phyloP scores from a whole-genome alignment of 140 eudicot species.

The Oenanthe javanica region DNA sequence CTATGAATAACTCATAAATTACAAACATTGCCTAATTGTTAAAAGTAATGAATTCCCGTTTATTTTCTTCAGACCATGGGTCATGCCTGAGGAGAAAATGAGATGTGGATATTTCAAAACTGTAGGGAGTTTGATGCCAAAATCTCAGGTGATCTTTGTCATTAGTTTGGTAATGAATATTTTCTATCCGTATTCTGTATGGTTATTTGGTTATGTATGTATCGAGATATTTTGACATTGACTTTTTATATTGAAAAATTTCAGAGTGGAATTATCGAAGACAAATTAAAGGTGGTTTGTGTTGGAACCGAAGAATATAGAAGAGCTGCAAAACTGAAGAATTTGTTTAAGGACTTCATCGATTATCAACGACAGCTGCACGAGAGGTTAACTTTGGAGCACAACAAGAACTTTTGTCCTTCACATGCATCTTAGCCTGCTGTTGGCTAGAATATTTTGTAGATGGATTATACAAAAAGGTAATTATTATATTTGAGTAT shows the following conservation, averaged over 20 bases:
- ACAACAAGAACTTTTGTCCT: conserved; percentile 21
- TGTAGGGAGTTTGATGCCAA: conserved; percentile 33
- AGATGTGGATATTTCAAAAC: conserved; percentile 30
- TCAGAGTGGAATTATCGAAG: conserved; percentile 21
- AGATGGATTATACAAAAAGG: no score
- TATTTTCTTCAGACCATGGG: conserved; percentile 60
- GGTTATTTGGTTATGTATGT: background rate
- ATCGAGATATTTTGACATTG: conserved; percentile 16
- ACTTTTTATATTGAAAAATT: background rate
- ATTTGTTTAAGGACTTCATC: conserved; percentile 32
- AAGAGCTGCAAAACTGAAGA: conserved; percentile 43
- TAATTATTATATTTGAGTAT: no score
- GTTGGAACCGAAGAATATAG: conserved; percentile 51
- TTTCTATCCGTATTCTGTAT: background rate
- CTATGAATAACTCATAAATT: background rate
- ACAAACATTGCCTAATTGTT: background rate
- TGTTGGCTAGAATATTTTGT: background rate
- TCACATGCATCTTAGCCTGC: conserved; percentile 10
- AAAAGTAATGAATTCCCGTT: background rate
- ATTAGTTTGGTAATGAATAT: background rate
- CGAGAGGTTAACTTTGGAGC: conserved; percentile 41
- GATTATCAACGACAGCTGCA: conserved; percentile 37
- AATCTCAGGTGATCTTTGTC: conserved; percentile 33
- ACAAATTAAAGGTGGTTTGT: conserved; percentile 34
- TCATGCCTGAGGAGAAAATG: conserved; percentile 30